phyloP scores from a whole-genome alignment of 257 asterid genomes.

The Ilex aquifolium region DNA sequence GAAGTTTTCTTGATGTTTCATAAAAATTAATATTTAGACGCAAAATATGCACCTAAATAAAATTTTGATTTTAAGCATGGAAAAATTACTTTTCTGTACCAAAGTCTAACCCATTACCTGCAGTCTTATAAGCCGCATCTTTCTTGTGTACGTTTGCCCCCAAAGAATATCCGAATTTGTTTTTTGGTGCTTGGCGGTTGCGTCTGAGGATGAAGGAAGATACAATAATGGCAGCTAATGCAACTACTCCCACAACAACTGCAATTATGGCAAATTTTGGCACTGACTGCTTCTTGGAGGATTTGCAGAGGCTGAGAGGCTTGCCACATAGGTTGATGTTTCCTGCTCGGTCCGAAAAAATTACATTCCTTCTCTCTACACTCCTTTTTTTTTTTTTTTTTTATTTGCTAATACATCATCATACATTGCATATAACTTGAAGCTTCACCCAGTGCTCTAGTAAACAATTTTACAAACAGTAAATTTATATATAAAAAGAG shows the following conservation, averaged over 20 bases:
- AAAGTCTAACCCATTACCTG: not conserved
- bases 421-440: no score
- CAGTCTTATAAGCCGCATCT: conserved; percentile 1
- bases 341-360: conserved; percentile 32
- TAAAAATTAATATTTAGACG: no score
- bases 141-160: conserved; percentile 11
- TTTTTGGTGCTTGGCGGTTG: conserved; percentile 18
- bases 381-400: no score
- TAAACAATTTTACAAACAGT: no score
- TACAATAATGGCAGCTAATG: conserved; percentile 15
- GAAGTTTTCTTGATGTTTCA: no score
- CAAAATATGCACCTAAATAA: no score
- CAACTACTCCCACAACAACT: conserved; percentile 19
- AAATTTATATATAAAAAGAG: no score
- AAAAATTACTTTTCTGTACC: no score
- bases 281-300: conserved; percentile 19
- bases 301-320: conserved; percentile 51
- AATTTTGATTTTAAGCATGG: no score
- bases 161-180: conserved; percentile 23
- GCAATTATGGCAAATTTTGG: conserved; percentile 21
- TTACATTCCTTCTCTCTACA: no score
- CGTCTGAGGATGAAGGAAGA: conserved; percentile 17
- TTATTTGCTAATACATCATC: no score
- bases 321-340: conserved; percentile 48
- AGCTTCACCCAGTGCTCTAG: no score